These are phyloP conservation scores for Tagetes patula DNA, from an alignment of 129 eudicot genomes.

Conservation along the genomic window DNA sequence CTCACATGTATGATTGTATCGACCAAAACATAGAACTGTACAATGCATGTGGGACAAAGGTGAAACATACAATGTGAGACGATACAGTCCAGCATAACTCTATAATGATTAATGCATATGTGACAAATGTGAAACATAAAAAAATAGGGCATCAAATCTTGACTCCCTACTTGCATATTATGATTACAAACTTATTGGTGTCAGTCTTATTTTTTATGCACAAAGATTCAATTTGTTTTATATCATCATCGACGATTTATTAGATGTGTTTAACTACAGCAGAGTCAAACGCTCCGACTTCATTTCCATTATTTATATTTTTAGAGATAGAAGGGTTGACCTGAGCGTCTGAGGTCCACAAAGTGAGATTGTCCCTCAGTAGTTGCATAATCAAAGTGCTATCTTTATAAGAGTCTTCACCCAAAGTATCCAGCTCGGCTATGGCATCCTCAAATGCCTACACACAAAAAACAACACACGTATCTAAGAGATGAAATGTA, in stretches of 20 bases:
- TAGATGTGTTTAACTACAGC: background rate
- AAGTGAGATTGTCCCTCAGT: constrained; percentile 91
- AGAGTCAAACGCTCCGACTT: background rate
- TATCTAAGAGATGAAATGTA: background rate
- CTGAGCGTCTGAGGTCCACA: constrained; percentile 96
- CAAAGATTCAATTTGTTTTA: background rate
- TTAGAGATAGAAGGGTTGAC: constrained; percentile 34
- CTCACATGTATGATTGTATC: too few relatives aligned
- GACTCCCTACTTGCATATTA: background rate
- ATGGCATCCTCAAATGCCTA: constrained; percentile 97
- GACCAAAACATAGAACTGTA: background rate
- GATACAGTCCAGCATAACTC: background rate
- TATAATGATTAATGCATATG: background rate
- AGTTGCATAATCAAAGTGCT: constrained; percentile 97
- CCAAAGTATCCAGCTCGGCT: constrained; percentile 87
- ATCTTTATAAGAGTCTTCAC: constrained; percentile 95
- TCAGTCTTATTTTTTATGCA: background rate
- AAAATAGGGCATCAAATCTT: background rate
- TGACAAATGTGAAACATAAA: background rate
- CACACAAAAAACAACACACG: background rate
- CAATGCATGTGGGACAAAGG: background rate
- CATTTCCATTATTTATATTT: background rate
- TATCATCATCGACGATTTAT: background rate
- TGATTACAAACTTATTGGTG: background rate
- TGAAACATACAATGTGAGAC: too few relatives aligned